phyloP scores from a whole-genome alignment of 2,329 filamentous ascomycete genomes.

The Ceratocystis papillata region DNA sequence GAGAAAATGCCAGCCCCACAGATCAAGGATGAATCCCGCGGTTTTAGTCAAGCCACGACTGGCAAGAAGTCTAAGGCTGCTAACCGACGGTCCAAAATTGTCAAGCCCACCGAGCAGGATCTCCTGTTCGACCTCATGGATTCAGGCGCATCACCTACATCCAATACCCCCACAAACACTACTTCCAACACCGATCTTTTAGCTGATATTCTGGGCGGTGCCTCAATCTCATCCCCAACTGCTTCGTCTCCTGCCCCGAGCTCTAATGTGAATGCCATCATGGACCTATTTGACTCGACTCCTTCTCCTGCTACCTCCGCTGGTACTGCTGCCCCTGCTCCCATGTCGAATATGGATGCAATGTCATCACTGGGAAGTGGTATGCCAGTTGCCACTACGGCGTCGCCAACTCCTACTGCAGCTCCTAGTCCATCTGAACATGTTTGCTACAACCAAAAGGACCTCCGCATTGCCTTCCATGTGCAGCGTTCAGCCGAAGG shows the following conservation, averaged over 20 bases:
- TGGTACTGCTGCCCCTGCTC: constrained; percentile 32
- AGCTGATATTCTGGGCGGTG: constrained; percentile 79
- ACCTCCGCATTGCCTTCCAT: constrained; percentile 67
- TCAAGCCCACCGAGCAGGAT: constrained; percentile 82
- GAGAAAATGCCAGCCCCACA: constrained; percentile 98
- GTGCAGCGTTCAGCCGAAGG: constrained; percentile 73
- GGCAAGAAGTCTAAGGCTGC: constrained; percentile 55
- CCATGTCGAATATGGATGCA: constrained; percentile 38
- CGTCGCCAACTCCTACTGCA: constrained; percentile 29
- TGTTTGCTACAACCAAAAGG: constrained; percentile 77
- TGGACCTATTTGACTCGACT: constrained; percentile 67
- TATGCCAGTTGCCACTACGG: constrained; percentile 20
- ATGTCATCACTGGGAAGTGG: constrained; percentile 39
- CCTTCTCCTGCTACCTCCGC: constrained; percentile 31
- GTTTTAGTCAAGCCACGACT: constrained; percentile 64
- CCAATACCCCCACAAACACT: constrained; percentile 36
- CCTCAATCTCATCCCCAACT: constrained; percentile 37
- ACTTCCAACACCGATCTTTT: constrained; percentile 72
- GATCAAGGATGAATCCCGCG: constrained; percentile 88
- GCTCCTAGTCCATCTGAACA: constrained; percentile 44
- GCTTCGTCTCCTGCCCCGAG: constrained; percentile 40
- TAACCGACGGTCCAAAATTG: constrained; percentile 63
- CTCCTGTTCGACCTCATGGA: constrained; percentile 88
- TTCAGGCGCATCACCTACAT: constrained; percentile 36
- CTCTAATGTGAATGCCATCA: constrained; percentile 60